Evolutionary conservation across 2,329 filamentous ascomycete species (phyloP).

Genomic region (Fusarium zealandicum): DNA sequence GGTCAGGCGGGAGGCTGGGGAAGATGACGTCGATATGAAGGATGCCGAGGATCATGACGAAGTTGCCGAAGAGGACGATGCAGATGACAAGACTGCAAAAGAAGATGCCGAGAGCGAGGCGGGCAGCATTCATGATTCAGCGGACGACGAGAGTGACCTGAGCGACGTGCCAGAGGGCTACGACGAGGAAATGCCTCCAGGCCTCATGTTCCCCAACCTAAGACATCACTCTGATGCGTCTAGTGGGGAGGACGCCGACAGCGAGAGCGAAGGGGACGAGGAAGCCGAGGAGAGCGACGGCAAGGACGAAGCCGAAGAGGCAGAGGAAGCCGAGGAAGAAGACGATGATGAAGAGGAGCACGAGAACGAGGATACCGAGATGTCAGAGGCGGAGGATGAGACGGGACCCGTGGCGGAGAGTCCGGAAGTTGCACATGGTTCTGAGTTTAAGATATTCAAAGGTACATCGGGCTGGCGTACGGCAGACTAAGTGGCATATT

Average conservation of each 20-base stretch:
- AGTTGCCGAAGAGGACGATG: conserved; percentile 49
- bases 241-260: conserved; percentile 48
- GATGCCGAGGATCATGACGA: conserved; percentile 48
- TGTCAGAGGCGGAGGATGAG: conserved; percentile 25
- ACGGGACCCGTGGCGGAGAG: neutral
- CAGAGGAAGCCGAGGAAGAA: conserved; percentile 18
- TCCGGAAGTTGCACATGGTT: neutral
- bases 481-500: too few species aligned
- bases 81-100: conserved; percentile 41
- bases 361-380: conserved; percentile 27
- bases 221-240: conserved; percentile 41
- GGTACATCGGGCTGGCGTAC: conserved; percentile 19
- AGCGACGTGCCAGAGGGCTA: conserved; percentile 69
- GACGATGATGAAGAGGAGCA: conserved; percentile 12
- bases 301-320: conserved; percentile 29
- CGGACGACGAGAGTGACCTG: conserved; percentile 73
- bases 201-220: conserved; percentile 61
- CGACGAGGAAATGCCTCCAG: conserved; percentile 63
- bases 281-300: conserved; percentile 31
- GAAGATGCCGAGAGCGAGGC: conserved; percentile 45
- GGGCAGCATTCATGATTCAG: conserved; percentile 69
- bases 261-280: conserved; percentile 47
- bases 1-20: conserved; percentile 46
- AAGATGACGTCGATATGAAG: conserved; percentile 54
- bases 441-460: neutral